Evolutionary conservation across 208 protist genomes (phyloP), one percentile per base, ranked within the genome.

Genomic region (Crithidia acanthocephali): DNA sequence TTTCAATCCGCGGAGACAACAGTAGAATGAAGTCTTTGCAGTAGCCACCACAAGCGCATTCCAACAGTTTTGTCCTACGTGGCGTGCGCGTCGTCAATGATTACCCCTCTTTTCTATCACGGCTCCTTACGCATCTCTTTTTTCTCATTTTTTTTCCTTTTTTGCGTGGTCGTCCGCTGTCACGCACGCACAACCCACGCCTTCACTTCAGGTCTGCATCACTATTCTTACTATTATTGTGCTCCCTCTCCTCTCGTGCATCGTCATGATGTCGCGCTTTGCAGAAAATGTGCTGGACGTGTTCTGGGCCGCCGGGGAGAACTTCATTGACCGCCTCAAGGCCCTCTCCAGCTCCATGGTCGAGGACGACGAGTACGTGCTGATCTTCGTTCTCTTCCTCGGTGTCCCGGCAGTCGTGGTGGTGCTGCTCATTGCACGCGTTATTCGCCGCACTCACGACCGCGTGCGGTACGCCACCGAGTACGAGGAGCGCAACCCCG

Each of bases 361-460:
- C 20, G 72, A 77, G 25, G 79, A 70, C 23, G 79, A 84, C 64
- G 83, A 85, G 67, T 74, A 85, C 35, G 47, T 85, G 0, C 44
- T 80, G 0, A 23, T 85, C 35, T 75, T 78, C 33, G 22, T 83
- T 23, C 27, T 83, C 13, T 61, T 67, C 2, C 60, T 81, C 57
- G 68, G 48, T 32, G 22, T 87, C 7, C 65, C 77, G 13, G 11
- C 67, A 1, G 10, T 79, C 47, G 2, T 80, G 10, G 47, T 68
- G 25, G 18, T 76, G 58, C 57, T 2, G 58, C 25, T 48, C 40
- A 73, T 84, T 8, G 52, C 56, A 6, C 67, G 60, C 44, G 28
- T 8, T 7, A 67, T 80, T 23, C 44, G 51, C 23, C 66, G 74
- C 40, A 33, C 68, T 2, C 55, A 80, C 55, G 33, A 68, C 33